These are phyloP conservation scores for Nicotiana noctiflora DNA, from an alignment of 257 asterid genomes.

Conservation along the genomic window DNA sequence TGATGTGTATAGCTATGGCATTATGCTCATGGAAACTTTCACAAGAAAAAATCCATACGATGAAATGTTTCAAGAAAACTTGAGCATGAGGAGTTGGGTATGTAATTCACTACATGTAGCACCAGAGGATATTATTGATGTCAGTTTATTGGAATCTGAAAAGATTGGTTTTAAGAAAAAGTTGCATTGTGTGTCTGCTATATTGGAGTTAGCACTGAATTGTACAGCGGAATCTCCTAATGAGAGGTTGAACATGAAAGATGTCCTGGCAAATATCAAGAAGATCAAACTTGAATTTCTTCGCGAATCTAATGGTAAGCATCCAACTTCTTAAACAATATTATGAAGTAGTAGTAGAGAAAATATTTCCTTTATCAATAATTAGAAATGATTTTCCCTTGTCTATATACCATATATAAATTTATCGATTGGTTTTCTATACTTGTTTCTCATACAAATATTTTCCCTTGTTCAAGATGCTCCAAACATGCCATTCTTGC, in stretches of 20 bases:
- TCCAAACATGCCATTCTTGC: too few relatives aligned
- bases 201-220: slow-evolving; percentile 18
- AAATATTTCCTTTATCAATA: too few relatives aligned
- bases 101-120: not conserved
- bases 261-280: slow-evolving; percentile 10
- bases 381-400: too few relatives aligned
- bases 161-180: not conserved
- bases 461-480: too few relatives aligned
- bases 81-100: slow-evolving; percentile 17
- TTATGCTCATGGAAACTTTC: not conserved
- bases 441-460: too few relatives aligned
- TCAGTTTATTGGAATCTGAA: slow-evolving; percentile 8
- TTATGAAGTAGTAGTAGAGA: too few relatives aligned
- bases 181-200: slow-evolving; percentile 5
- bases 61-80: not conserved
- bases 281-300: slow-evolving; percentile 19
- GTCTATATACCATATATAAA: too few relatives aligned
- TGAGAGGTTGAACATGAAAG: slow-evolving; percentile 19
- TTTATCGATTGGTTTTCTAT: too few relatives aligned
- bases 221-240: slow-evolving; percentile 19
- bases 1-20: not conserved
- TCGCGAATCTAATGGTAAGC: not conserved
- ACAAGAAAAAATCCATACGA: not conserved
- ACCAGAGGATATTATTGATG: not conserved
- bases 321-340: too few relatives aligned